Evolutionary conservation across 2,329 filamentous ascomycete genomes (phyloP).

Genomic region (Beauveria asiatica): DNA sequence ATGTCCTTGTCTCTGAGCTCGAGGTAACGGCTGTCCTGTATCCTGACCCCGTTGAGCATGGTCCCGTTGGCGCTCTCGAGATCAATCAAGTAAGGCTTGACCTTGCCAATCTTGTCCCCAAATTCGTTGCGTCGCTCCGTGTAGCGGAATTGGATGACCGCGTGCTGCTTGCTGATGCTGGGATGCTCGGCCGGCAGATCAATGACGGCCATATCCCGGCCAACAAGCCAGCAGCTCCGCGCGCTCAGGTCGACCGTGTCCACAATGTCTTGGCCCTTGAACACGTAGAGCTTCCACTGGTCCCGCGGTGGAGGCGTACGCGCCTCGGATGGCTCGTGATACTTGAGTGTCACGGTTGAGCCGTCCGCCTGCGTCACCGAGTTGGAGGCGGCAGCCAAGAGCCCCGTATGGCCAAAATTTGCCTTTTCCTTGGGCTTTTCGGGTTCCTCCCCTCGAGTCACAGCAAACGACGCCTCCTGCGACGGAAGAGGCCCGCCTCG

Average conservation of each 20-base stretch:
- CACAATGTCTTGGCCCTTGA: slow-evolving; percentile 73
- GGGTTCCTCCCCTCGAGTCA: slow-evolving; percentile 34
- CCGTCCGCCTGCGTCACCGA: slow-evolving; percentile 62
- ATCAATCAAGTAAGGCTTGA: slow-evolving; percentile 86
- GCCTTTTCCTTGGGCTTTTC: slow-evolving; percentile 71
- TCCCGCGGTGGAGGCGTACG: slow-evolving; percentile 75
- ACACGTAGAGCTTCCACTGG: slow-evolving; percentile 84
- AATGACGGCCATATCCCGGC: slow-evolving; percentile 69
- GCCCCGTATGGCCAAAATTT: slow-evolving; percentile 73
- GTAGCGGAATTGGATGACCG: slow-evolving; percentile 86
- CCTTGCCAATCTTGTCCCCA: slow-evolving; percentile 70
- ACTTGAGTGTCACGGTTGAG: slow-evolving; percentile 76
- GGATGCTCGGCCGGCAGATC: slow-evolving; percentile 83
- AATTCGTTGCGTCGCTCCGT: slow-evolving; percentile 77
- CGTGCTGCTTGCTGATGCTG: slow-evolving; percentile 91
- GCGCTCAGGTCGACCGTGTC: slow-evolving; percentile 70
- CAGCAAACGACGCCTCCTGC: slow-evolving; percentile 51
- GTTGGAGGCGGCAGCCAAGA: slow-evolving; percentile 83
- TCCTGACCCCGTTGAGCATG: slow-evolving; percentile 62
- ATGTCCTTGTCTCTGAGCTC: slow-evolving; percentile 87
- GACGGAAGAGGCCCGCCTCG: slow-evolving; percentile 47
- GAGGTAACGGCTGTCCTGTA: slow-evolving; percentile 71
- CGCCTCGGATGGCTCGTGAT: slow-evolving; percentile 89
- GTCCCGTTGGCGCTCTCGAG: slow-evolving; percentile 92
- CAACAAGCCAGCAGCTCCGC: slow-evolving; percentile 85